Base-by-base conservation (phyloP, 306 rosid genomes). In the Cucumis cinereus region DNA sequence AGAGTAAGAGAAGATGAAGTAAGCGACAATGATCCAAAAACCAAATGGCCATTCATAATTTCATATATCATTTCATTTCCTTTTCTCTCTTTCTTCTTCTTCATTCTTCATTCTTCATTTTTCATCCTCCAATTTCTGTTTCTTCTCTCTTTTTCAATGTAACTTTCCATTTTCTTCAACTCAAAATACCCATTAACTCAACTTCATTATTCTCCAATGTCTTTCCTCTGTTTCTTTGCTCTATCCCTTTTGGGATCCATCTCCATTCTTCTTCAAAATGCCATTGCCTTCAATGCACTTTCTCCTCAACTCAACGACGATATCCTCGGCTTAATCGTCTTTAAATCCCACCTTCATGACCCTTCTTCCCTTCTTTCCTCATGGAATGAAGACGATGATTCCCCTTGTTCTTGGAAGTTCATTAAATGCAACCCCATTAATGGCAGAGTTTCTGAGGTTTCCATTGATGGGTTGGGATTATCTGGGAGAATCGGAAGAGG, bases 361-460 rank as follows among this genome's bases (percentile, higher is more conserved):
- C 96, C 96, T 45, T 87, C 88, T 77, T 86, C 90, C 0, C 20
- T 62, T 70, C 97, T 94, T 6, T 22, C 90, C 16, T 91, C 96
- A 1, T 94, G 99, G 99, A 94, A 84, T 41, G 97, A 94, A 76
- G 96, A 92, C n/a, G 95, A 92, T 49, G 84, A 56, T 0, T 87
- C 83, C 35, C 90, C 97, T 0, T 92, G 97, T 76, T 89, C 97
- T 6, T 94, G 99, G 99, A 56, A 69, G 40, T 88, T 74, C 63
- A 74, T 94, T 7, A 78, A 72, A 22, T 94, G 97, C 84, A 89
- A 84, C 56, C 88, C 89, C 3, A 28, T n/a, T 30, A 86, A 61
- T 28, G 80, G 87, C 70, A 81, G 89, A 78, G 97, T 94, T 36
- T 80, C 89, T 0, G 88, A 87, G 45, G 58, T 94, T 11, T 80